Conservation (phyloP, 1,139 yeast genomes). For the Scheffersomyces quercinus region DNA sequence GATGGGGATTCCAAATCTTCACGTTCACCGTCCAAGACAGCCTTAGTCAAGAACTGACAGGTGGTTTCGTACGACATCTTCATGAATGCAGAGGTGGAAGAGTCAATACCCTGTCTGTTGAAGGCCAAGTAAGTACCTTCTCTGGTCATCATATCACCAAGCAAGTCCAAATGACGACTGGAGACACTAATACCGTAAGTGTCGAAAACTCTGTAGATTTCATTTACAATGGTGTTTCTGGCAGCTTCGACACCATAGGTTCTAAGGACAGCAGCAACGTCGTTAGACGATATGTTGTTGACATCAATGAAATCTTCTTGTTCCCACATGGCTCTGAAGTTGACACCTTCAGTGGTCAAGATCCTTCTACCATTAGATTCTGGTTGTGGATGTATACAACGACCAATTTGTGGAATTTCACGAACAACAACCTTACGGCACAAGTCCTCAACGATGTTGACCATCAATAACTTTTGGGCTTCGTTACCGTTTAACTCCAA, state of each 20-base stretch:
- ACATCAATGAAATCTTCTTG: constrained; percentile 91
- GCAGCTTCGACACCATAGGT: constrained; percentile 99
- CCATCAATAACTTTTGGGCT: constrained; percentile 94
- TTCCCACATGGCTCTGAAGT: constrained; percentile 97
- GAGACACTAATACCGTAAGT: constrained; percentile 96
- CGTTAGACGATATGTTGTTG: constrained; percentile 86
- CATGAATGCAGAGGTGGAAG: constrained; percentile 93
- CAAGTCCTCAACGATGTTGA: constrained; percentile 89
- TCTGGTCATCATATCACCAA: constrained; percentile 99
- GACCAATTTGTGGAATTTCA: constrained; percentile 86
- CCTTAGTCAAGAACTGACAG: constrained; percentile 94
- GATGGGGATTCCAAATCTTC: constrained; percentile 92
- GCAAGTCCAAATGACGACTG: constrained; percentile 89
- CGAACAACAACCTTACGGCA: constrained; percentile 91
- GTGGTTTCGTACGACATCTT: constrained; percentile 99
- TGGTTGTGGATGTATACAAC: constrained; percentile 85
- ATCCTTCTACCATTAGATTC: constrained; percentile 61
- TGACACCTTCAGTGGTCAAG: constrained; percentile 96
- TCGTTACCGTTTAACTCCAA: constrained; percentile 75
- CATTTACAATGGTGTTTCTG: constrained; percentile 93
- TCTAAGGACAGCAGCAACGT: constrained; percentile 82
- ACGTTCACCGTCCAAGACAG: constrained; percentile 88
- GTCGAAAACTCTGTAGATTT: constrained; percentile 92
- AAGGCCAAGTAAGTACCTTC: constrained; percentile 97
- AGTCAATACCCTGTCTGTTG: constrained; percentile 97